Conservation (phyloP, 2,329 filamentous ascomycete genomes). For the Cylindrodendrum hubeiense region DNA sequence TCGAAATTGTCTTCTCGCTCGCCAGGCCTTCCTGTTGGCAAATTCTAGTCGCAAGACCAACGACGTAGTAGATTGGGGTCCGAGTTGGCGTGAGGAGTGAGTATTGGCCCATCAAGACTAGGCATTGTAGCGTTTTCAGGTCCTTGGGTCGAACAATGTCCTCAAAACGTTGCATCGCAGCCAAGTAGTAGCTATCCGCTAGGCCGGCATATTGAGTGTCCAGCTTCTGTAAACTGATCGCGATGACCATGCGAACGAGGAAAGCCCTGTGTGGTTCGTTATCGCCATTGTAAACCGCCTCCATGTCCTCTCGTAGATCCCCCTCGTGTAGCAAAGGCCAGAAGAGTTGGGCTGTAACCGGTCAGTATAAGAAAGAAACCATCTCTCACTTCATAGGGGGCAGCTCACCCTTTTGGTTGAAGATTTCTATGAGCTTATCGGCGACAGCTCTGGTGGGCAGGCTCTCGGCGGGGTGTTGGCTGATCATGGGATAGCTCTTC, state of each 20-base stretch:
- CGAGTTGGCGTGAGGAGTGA: conserved; percentile 92
- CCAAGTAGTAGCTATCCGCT: conserved; percentile 94
- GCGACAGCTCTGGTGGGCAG: conserved; percentile 81
- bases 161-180: conserved; percentile 87
- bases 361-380: conserved; percentile 28
- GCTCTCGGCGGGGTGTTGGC: conserved; percentile 81
- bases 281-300: conserved; percentile 83
- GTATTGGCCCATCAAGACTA: conserved; percentile 89
- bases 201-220: conserved; percentile 91
- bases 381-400: neutral
- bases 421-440: conserved; percentile 85
- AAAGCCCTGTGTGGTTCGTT: conserved; percentile 88
- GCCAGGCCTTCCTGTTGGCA: conserved; percentile 90
- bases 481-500: conserved; percentile 93
- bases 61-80: conserved; percentile 92
- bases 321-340: conserved; percentile 90
- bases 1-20: conserved; percentile 87
- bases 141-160: conserved; percentile 89
- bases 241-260: conserved; percentile 89
- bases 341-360: conserved; percentile 80
- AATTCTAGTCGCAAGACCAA: conserved; percentile 88
- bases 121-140: conserved; percentile 88
- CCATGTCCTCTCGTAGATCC: conserved; percentile 79
- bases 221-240: conserved; percentile 94
- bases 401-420: conserved; percentile 81